Conservation (phyloP, 768 basidiomycete species). For the Glaciozyma martinii region DNA sequence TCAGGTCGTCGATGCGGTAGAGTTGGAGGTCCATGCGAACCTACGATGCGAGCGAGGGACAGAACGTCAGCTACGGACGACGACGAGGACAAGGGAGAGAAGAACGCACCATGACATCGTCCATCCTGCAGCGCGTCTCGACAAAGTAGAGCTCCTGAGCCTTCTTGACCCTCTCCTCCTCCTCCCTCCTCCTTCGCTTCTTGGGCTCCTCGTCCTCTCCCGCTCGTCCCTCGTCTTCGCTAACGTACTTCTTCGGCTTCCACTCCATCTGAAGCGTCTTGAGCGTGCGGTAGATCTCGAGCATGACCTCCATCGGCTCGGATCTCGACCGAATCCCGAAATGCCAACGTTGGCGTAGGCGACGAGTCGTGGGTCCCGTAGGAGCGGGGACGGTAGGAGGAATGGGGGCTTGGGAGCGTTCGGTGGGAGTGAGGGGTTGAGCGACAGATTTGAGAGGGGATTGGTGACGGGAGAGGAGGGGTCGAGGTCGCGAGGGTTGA, state of each 20-base stretch:
- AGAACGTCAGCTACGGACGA: background rate
- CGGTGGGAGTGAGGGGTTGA: slow-evolving; percentile 30
- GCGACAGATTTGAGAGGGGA: slow-evolving; percentile 24
- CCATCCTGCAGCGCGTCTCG: slow-evolving; percentile 79
- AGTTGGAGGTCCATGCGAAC: slow-evolving; percentile 95
- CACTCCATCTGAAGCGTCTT: slow-evolving; percentile 91
- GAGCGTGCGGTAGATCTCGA: slow-evolving; percentile 91
- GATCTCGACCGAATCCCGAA: slow-evolving; percentile 86
- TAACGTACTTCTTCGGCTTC: slow-evolving; percentile 67
- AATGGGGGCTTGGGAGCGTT: slow-evolving; percentile 1
- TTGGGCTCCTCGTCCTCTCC: slow-evolving; percentile 41
- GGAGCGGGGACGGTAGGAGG: slow-evolving; percentile 29
- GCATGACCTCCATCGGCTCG: slow-evolving; percentile 93
- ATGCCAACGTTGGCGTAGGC: slow-evolving; percentile 83
- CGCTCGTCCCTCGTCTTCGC: slow-evolving; percentile 51
- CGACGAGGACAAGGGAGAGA: background rate
- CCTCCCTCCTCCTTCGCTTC: slow-evolving; percentile 36
- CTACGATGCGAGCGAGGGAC: slow-evolving; percentile 42
- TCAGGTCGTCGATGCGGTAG: slow-evolving; percentile 85
- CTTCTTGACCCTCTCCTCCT: slow-evolving; percentile 41
- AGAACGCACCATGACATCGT: slow-evolving; percentile 70
- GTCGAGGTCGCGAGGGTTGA: background rate
- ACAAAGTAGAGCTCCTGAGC: slow-evolving; percentile 68
- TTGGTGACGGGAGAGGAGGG: slow-evolving; percentile 18
- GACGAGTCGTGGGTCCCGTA: slow-evolving; percentile 54